Percentiles rank a stretch among this genome's conserved stretches.
These are phyloP conservation scores for Venturia nashicola DNA, from an alignment of 2,329 filamentous ascomycete species.

Conservation along the genomic window DNA sequence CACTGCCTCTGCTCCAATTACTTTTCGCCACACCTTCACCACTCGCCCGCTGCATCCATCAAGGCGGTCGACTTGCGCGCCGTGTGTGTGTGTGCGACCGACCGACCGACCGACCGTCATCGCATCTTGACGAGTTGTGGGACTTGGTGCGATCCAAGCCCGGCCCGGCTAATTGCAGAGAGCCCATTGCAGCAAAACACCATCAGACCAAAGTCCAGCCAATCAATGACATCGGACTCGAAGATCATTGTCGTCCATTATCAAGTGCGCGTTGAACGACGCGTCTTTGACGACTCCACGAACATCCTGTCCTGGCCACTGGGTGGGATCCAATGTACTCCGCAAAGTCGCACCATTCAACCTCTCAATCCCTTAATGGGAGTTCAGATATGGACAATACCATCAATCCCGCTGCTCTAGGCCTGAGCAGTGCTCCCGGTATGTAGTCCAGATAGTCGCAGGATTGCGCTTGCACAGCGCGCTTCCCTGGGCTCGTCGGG, in stretches of 20 bases:
- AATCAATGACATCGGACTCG: not conserved
- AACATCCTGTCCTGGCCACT: not conserved
- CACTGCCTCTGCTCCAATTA: not conserved
- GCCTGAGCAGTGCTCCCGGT: constrained; percentile 23
- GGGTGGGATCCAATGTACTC: constrained; percentile 5
- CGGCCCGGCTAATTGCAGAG: not conserved
- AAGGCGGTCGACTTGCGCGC: not conserved
- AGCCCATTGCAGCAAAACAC: not conserved
- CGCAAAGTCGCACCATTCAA: constrained; percentile 21
- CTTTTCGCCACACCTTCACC: not conserved
- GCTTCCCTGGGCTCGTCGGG: not conserved
- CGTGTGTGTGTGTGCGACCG: too few species aligned
- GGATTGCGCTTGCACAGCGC: not conserved
- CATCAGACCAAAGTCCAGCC: not conserved
- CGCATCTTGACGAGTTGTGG: not conserved
- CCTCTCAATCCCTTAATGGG: constrained; percentile 21
- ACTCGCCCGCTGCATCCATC: not conserved
- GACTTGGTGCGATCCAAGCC: not conserved
- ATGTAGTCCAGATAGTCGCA: constrained; percentile 12
- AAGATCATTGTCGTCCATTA: not conserved
- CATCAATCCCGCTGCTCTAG: constrained; percentile 26
- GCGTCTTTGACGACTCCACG: not conserved
- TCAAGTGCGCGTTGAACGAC: not conserved
- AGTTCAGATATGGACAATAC: constrained; percentile 27
- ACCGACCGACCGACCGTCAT: not conserved